A percentile compares a stretch with the other conserved stretches of the same genome.
phyloP scores from a whole-genome alignment of 345 rosid genomes.

The Atalantia buxifolia region DNA sequence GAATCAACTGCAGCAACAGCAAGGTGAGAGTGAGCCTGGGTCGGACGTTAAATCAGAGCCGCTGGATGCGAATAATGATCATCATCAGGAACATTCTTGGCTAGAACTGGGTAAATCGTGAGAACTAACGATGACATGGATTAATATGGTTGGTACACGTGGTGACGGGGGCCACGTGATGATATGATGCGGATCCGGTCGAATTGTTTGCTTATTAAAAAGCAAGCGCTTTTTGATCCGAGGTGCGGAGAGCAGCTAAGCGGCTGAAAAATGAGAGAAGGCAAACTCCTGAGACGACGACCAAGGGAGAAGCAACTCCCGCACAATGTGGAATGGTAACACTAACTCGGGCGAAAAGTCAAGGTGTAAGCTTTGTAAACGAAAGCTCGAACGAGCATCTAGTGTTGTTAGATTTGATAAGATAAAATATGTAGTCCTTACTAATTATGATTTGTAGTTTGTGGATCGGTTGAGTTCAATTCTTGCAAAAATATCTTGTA shows the following conservation, averaged over 20 bases:
- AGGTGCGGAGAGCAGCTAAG: neutral
- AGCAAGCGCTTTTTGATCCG: neutral
- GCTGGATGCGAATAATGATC: slow-evolving; percentile 40
- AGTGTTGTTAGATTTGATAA: no score
- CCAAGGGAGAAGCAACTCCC: neutral
- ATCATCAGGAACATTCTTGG: slow-evolving; percentile 46
- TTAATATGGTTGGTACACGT: no score
- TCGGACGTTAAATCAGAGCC: slow-evolving; percentile 62
- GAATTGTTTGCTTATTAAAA: neutral
- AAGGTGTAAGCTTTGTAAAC: neutral
- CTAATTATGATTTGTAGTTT: no score
- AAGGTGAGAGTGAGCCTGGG: slow-evolving; percentile 16
- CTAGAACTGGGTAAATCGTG: slow-evolving; percentile 60
- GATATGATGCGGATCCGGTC: neutral
- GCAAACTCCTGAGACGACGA: neutral
- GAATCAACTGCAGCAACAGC: slow-evolving; percentile 14
- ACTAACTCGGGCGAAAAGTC: no score
- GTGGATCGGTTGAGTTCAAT: no score
- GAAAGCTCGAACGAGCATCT: no score
- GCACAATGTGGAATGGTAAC: neutral
- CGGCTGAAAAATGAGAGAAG: neutral
- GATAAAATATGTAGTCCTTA: no score
- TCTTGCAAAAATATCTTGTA: no score
- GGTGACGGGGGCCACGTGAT: neutral
- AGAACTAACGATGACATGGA: neutral